These are phyloP conservation scores for Trametes hirsuta DNA, from an alignment of 1,284 basidiomycete genomes.

Conservation along the genomic window DNA sequence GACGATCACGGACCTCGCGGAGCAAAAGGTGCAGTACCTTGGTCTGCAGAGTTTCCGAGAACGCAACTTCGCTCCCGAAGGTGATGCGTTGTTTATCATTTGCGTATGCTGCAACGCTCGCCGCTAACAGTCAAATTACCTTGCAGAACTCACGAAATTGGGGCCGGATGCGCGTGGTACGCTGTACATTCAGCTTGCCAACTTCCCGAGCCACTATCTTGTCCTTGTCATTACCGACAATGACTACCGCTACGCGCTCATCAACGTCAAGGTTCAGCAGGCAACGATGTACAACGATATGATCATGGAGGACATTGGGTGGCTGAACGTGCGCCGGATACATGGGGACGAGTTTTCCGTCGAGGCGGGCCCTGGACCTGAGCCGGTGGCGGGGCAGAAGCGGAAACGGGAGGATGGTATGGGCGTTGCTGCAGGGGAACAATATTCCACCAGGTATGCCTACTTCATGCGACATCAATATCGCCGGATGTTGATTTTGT, in stretches of 20 bases:
- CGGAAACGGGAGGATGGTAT: constrained; percentile 38
- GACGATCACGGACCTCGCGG: constrained; percentile 75
- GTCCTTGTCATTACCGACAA: constrained; percentile 78
- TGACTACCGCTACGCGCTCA: constrained; percentile 76
- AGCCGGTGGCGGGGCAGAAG: constrained; percentile 35
- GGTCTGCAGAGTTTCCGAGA: constrained; percentile 69
- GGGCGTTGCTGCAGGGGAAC: constrained; percentile 14
- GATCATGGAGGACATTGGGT: constrained; percentile 75
- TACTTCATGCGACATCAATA: not conserved
- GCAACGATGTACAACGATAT: constrained; percentile 58
- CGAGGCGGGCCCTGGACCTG: constrained; percentile 8
- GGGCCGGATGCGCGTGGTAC: constrained; percentile 57
- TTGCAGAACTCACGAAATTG: constrained; percentile 63
- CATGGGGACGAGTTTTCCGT: constrained; percentile 44
- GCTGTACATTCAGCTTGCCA: constrained; percentile 72
- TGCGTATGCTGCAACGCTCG: not conserved
- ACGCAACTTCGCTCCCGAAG: constrained; percentile 68
- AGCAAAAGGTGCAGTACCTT: constrained; percentile 77
- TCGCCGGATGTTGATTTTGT: not conserved
- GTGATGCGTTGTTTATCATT: constrained; percentile 37
- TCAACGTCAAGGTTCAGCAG: constrained; percentile 55
- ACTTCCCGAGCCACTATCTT: constrained; percentile 73
- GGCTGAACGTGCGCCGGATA: constrained; percentile 71
- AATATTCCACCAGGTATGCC: constrained; percentile 29
- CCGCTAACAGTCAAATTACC: not conserved